Conservation (phyloP, 805 yeast species). For the Tetrapisispora phaffii region DNA sequence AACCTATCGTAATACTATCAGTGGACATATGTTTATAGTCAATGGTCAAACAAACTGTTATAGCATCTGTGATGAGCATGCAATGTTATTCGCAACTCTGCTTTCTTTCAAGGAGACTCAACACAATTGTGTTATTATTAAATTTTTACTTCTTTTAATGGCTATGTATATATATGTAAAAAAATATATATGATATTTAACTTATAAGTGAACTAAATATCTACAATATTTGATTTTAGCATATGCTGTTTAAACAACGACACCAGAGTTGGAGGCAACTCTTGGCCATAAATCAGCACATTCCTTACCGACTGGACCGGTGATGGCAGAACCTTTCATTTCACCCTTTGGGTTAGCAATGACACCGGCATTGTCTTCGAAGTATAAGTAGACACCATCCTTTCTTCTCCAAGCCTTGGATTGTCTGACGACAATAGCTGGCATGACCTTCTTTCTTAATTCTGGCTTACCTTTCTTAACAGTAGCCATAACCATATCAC, state of each 20-base stretch:
- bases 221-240: slow-evolving; percentile 2
- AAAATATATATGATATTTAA: slow-evolving; percentile 1
- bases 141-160: slow-evolving; percentile 3
- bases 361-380: slow-evolving; percentile 99
- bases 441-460: slow-evolving; percentile 99
- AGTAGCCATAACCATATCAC: slow-evolving; percentile 99
- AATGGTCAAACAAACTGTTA: too few species aligned
- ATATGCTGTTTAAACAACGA: slow-evolving; percentile 69
- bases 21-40: too few species aligned
- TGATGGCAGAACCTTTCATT: slow-evolving; percentile 99
- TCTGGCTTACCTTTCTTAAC: slow-evolving; percentile 99
- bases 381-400: slow-evolving; percentile 99
- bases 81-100: too few species aligned
- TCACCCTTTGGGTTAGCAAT: slow-evolving; percentile 99
- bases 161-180: slow-evolving; percentile 3
- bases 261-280: slow-evolving; percentile 99
- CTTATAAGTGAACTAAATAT: background rate
- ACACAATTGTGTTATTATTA: background rate
- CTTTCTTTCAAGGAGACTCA: too few species aligned
- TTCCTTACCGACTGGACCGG: slow-evolving; percentile 99
- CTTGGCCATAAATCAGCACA: slow-evolving; percentile 99
- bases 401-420: slow-evolving; percentile 99
- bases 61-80: too few species aligned
- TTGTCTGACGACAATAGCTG: slow-evolving; percentile 98
- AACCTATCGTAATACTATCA: too few species aligned